Percentiles rank a stretch among this genome's conserved stretches.
Evolutionary conservation across 768 basidiomycete genomes (phyloP).

Genomic region (Lentinula edodes): DNA sequence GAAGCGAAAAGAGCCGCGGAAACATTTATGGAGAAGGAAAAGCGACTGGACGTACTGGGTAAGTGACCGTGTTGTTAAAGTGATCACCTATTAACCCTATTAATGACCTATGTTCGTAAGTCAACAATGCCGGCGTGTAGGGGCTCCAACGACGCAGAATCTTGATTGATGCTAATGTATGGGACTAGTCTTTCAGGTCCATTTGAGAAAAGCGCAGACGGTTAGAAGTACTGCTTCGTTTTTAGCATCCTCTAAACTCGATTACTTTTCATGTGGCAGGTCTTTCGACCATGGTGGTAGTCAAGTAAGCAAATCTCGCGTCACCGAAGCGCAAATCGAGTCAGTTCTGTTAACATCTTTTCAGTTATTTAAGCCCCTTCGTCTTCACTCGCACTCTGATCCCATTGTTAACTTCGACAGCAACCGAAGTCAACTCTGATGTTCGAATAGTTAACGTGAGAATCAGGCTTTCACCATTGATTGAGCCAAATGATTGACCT

Average conservation of each 20-base stretch:
- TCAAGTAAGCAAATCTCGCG: background rate
- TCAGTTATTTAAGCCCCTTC: slow-evolving; percentile 41
- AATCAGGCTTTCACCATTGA: background rate
- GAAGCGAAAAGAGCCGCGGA: slow-evolving; percentile 43
- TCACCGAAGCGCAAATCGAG: background rate
- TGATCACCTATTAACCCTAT: too few relatives aligned
- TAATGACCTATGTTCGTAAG: slow-evolving; percentile 24
- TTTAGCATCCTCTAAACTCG: background rate
- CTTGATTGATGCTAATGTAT: slow-evolving; percentile 8
- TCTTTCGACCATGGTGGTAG: slow-evolving; percentile 7
- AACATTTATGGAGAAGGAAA: slow-evolving; percentile 43
- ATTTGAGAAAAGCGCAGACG: slow-evolving; percentile 10
- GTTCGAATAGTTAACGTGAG: slow-evolving; percentile 49
- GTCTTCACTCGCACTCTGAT: slow-evolving; percentile 42
- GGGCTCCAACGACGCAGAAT: background rate
- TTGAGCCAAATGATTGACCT: background rate
- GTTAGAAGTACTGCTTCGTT: background rate
- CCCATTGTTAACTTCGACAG: slow-evolving; percentile 41
- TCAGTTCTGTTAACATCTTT: background rate
- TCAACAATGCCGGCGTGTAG: slow-evolving; percentile 53
- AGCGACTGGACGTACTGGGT: slow-evolving; percentile 52
- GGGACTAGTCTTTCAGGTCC: slow-evolving; percentile 9
- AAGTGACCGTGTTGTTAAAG: slow-evolving; percentile 12
- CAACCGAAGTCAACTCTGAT: slow-evolving; percentile 34
- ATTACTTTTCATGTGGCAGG: slow-evolving; percentile 3